These are phyloP conservation scores for Pleurozium schreberi DNA, from an alignment of 225 moss, liverwort and hornwort genomes.

Conservation along the genomic window DNA sequence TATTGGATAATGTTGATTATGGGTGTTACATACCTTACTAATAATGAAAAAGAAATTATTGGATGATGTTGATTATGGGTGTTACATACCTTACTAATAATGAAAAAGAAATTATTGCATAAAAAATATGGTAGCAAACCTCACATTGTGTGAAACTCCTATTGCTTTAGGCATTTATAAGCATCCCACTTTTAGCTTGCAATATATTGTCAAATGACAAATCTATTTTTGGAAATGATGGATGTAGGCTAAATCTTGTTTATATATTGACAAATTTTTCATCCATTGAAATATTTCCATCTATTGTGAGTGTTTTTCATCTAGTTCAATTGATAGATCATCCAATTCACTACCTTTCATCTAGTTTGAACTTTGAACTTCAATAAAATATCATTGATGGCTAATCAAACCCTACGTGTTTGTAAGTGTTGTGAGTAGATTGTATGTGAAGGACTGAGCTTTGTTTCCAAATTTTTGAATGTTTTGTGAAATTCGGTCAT, in stretches of 20 bases:
- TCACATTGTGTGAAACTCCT: no score
- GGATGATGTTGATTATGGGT: background rate
- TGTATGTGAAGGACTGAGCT: rapidly evolving
- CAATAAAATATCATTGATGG: background rate
- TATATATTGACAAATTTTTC: background rate
- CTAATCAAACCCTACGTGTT: no score
- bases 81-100: background rate
- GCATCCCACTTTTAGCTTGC: background rate
- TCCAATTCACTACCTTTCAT: background rate
- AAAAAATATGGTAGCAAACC: background rate
- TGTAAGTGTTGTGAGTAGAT: background rate
- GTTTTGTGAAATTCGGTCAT: background rate
- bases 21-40: background rate
- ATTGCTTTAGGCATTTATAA: background rate
- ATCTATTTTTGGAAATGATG: background rate
- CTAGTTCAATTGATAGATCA: background rate
- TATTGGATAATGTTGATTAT: background rate
- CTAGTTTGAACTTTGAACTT: background rate
- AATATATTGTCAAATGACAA: background rate
- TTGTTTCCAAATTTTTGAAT: background rate
- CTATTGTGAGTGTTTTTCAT: background rate
- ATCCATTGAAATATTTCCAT: background rate
- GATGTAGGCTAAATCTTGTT: background rate
- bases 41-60: background rate
- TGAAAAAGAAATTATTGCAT: background rate